Percentiles rank a stretch among this genome's conserved stretches.
Conservation (phyloP, 768 basidiomycete species). For the Nidularia sp. region DNA sequence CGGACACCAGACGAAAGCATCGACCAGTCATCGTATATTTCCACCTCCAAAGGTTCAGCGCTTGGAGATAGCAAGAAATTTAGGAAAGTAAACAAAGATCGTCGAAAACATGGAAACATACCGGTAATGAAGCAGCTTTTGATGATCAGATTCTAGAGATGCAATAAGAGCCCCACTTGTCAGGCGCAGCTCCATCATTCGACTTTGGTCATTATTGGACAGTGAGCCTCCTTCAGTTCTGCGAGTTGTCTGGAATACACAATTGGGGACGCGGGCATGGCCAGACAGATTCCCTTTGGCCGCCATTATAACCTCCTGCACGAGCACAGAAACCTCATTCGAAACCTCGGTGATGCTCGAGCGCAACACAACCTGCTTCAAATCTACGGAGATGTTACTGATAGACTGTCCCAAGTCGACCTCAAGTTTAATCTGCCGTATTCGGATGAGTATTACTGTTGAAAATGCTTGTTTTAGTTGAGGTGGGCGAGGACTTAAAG, state of each 20-base stretch:
- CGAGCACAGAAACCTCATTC: slow-evolving; percentile 61
- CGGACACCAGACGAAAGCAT: slow-evolving; percentile 33
- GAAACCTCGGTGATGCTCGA: slow-evolving; percentile 59
- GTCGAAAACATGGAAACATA: slow-evolving; percentile 24
- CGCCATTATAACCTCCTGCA: slow-evolving; percentile 60
- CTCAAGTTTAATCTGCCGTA: slow-evolving; percentile 69
- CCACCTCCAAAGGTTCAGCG: slow-evolving; percentile 73
- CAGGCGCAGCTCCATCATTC: slow-evolving; percentile 71
- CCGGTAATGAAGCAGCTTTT: slow-evolving; percentile 73
- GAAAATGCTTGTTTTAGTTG: slow-evolving; percentile 41
- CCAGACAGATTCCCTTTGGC: slow-evolving; percentile 77
- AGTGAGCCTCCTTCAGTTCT: slow-evolving; percentile 38
- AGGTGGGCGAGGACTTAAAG: not conserved
- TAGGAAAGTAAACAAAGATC: not conserved
- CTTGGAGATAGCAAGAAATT: slow-evolving; percentile 26
- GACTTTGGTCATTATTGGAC: slow-evolving; percentile 29
- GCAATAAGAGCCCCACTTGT: slow-evolving; percentile 67
- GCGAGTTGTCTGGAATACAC: slow-evolving; percentile 72
- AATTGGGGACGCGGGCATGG: slow-evolving; percentile 57
- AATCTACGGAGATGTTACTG: slow-evolving; percentile 60
- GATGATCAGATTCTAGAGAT: slow-evolving; percentile 72
- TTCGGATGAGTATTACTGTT: slow-evolving; percentile 62
- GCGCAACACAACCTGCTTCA: slow-evolving; percentile 60
- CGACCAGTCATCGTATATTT: slow-evolving; percentile 83
- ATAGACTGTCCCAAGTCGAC: slow-evolving; percentile 88